Percentiles rank a stretch among this genome's conserved stretches.
Conservation (phyloP, 2,329 filamentous ascomycete genomes). For the Neofusicoccum kwambonambiense region DNA sequence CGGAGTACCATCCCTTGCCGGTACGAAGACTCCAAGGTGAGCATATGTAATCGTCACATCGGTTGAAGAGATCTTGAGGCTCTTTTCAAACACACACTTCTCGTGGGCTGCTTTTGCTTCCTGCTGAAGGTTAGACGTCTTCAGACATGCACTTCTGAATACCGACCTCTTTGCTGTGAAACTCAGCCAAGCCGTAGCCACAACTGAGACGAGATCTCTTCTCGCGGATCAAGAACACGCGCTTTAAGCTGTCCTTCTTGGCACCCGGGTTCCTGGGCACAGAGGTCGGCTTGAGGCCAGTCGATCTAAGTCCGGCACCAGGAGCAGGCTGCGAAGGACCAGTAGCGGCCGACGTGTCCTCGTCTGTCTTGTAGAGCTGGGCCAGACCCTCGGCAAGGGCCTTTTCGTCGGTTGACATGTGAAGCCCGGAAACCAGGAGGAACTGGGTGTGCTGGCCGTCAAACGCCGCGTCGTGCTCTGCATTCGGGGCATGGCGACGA, state of each 20-base stretch:
- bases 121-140: constrained; percentile 23
- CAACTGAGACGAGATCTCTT: constrained; percentile 69
- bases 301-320: constrained; percentile 34
- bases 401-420: background rate
- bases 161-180: constrained; percentile 63
- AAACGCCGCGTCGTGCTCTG: constrained; percentile 23
- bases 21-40: constrained; percentile 18
- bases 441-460: constrained; percentile 21
- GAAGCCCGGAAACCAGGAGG: constrained; percentile 7
- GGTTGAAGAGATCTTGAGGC: constrained; percentile 18
- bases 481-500: background rate
- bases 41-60: constrained; percentile 3
- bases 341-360: constrained; percentile 17
- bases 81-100: constrained; percentile 51
- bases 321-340: constrained; percentile 26
- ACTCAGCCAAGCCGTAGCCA: constrained; percentile 83
- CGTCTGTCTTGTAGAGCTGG: constrained; percentile 53
- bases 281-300: constrained; percentile 46
- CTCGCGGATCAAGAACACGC: constrained; percentile 75
- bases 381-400: background rate
- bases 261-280: constrained; percentile 66
- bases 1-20: background rate
- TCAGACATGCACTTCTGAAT: background rate
- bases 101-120: constrained; percentile 72
- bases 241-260: constrained; percentile 69